Percentiles rank a stretch among this genome's conserved stretches.
phyloP scores from a whole-genome alignment of 169 alveolate genomes.

The Plasmodium chabaudi region DNA sequence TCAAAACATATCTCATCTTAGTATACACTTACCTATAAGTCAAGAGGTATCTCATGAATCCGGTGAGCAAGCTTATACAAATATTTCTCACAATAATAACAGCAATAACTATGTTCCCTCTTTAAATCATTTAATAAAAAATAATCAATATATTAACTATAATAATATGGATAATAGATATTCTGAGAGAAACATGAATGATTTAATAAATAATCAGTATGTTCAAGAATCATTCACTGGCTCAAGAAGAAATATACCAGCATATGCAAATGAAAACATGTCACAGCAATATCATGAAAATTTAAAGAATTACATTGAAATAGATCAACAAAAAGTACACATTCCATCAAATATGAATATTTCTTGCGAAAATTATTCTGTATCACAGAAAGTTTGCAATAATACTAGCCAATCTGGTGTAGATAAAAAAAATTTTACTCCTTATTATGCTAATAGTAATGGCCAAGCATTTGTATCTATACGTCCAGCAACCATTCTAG shows the following conservation, averaged over 20 bases:
- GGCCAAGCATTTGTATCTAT: constrained; percentile 76
- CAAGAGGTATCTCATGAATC: constrained; percentile 11
- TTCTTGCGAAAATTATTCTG: constrained; percentile 41
- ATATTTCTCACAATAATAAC: constrained; percentile 13
- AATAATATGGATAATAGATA: constrained; percentile 7
- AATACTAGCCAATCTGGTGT: constrained; percentile 4
- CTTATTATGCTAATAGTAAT: constrained; percentile 75
- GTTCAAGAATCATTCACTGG: constrained; percentile 23
- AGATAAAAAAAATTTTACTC: constrained; percentile 29
- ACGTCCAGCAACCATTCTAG: constrained; percentile 75
- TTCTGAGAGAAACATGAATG: constrained; percentile 13
- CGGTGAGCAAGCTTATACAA: constrained; percentile 8
- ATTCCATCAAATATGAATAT: constrained; percentile 47
- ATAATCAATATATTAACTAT: not conserved
- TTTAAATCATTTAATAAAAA: constrained; percentile 6
- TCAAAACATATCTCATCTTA: constrained; percentile 25
- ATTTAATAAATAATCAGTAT: constrained; percentile 8
- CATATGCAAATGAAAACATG: not conserved
- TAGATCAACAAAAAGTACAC: constrained; percentile 4
- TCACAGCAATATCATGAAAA: constrained; percentile 4
- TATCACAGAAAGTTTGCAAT: constrained; percentile 20
- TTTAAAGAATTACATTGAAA: constrained; percentile 18
- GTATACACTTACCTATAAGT: constrained; percentile 45
- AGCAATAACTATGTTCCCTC: not conserved
- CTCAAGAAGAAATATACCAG: constrained; percentile 1